These are phyloP conservation scores for Mycena sp. DNA, from an alignment of 1,284 basidiomycete genomes.

Conservation along the genomic window DNA sequence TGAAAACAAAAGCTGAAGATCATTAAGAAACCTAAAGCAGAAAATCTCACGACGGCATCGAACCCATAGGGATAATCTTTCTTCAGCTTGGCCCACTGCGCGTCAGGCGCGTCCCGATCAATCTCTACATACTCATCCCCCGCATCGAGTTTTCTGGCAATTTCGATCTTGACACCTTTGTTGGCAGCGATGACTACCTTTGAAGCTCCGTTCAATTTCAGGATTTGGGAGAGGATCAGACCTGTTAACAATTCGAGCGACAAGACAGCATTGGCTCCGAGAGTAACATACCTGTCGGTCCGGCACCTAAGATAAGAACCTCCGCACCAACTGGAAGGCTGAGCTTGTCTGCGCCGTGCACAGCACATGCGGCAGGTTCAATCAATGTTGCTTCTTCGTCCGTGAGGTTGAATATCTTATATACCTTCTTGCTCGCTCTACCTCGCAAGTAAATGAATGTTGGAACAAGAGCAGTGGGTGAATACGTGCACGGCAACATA, in stretches of 20 bases:
- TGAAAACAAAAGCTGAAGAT: background rate
- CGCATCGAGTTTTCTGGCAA: conserved; percentile 79
- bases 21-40: background rate
- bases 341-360: conserved; percentile 89
- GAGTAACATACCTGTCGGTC: conserved; percentile 55
- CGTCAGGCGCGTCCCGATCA: conserved; percentile 75
- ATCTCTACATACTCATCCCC: conserved; percentile 87
- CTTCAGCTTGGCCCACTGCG: conserved; percentile 83
- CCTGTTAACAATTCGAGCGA: conserved; percentile 42
- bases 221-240: conserved; percentile 84
- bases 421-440: conserved; percentile 66
- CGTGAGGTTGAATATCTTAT: conserved; percentile 84
- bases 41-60: conserved; percentile 74
- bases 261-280: conserved; percentile 9
- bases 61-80: conserved; percentile 86
- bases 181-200: conserved; percentile 84
- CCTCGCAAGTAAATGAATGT: background rate
- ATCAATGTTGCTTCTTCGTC: conserved; percentile 89
- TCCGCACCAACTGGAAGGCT: conserved; percentile 80
- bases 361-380: conserved; percentile 88
- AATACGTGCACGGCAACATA: conserved; percentile 73
- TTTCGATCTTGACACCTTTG: conserved; percentile 86
- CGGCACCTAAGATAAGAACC: conserved; percentile 80
- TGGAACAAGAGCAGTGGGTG: background rate
- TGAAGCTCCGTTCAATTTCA: conserved; percentile 84